Evolutionary conservation across 1,284 basidiomycete species (phyloP), one percentile per base, ranked within the genome.

Genomic region (Apiotrichum sp.): DNA sequence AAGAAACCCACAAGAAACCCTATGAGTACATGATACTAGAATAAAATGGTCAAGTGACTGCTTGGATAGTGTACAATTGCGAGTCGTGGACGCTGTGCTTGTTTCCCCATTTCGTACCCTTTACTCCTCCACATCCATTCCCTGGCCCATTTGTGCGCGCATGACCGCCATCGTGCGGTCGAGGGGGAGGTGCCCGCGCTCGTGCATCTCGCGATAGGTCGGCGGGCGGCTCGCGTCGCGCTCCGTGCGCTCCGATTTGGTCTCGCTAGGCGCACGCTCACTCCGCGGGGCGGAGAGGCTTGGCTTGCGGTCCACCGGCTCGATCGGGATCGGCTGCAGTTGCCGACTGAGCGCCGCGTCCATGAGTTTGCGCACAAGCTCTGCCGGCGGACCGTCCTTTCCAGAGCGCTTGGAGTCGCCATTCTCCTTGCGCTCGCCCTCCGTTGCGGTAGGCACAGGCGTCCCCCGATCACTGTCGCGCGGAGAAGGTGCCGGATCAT

Each of bases 321-420:
- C 46, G 16, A 47, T 39, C 4, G 45, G 38, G 4, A 52, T 36
- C 4, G 52, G 55, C 39, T 39, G 51, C 31, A 49, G 57, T 45
- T 56, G 50, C 14, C 57, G 50, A 42, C 22, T 53, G 36, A 57
- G 40, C 6, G 55, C 58, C 2, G 55, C 61, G 31, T 52, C 55
- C 42, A 62, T 44, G 9, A 62, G 46, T 2, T 47, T 53, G 14
- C 38, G 39, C 3, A 47, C 50, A 8, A 61, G 56, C 7, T 38
- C 22, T 4, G 47, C 35, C 6, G 35, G 35, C 38, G 53, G 36
- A n/a, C 13, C 36, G 36, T 38, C 36, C 36, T 7, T 38, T 7
- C 36, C 8, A 38, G 36, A 22, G 22, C 22, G 22, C 22, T 22
- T 22, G 22, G 22, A 38, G 36, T 38, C 36, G 36, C 13, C 33